Conservation (phyloP, 2,329 filamentous ascomycete genomes). For the Clonostachys byssicola region DNA sequence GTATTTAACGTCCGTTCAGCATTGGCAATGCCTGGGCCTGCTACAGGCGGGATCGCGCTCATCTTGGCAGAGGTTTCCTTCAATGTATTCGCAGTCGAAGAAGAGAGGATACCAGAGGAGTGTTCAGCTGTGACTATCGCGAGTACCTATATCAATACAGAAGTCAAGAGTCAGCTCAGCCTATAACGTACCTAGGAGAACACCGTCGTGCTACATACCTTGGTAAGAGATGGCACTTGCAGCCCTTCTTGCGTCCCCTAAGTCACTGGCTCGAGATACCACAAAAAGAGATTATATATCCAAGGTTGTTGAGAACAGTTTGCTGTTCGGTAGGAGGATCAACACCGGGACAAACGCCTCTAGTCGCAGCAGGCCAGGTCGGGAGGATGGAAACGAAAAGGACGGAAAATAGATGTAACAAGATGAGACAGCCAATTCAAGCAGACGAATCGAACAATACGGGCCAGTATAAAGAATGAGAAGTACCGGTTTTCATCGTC, state of each 20-base stretch:
- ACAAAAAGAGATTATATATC: slow-evolving; percentile 8
- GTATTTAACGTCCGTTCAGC: not conserved
- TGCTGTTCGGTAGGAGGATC: slow-evolving; percentile 5
- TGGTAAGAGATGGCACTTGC: not conserved
- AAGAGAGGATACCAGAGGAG: slow-evolving; percentile 1
- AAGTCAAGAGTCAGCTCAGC: no score
- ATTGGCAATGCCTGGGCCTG: slow-evolving; percentile 15
- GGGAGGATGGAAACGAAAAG: slow-evolving; percentile 4
- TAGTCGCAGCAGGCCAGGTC: not conserved
- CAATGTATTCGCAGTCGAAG: slow-evolving; percentile 5
- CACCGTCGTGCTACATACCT: no score
- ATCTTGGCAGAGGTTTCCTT: slow-evolving; percentile 13
- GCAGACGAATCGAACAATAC: slow-evolving; percentile 50
- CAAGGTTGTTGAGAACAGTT: slow-evolving; percentile 10
- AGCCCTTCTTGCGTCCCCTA: slow-evolving; percentile 2
- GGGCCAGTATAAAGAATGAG: slow-evolving; percentile 41
- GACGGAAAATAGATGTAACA: no score
- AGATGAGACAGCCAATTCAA: slow-evolving; percentile 35
- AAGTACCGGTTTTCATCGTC: slow-evolving; percentile 53
- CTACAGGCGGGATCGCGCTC: slow-evolving; percentile 7
- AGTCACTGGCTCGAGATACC: not conserved
- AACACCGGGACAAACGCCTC: slow-evolving; percentile 6
- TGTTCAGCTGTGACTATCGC: not conserved
- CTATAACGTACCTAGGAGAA: no score
- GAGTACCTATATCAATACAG: not conserved